Percentiles rank a stretch among this genome's conserved stretches.
These are phyloP conservation scores for Cryptosporidium felis DNA, from an alignment of 169 alveolate species.

Conservation along the genomic window DNA sequence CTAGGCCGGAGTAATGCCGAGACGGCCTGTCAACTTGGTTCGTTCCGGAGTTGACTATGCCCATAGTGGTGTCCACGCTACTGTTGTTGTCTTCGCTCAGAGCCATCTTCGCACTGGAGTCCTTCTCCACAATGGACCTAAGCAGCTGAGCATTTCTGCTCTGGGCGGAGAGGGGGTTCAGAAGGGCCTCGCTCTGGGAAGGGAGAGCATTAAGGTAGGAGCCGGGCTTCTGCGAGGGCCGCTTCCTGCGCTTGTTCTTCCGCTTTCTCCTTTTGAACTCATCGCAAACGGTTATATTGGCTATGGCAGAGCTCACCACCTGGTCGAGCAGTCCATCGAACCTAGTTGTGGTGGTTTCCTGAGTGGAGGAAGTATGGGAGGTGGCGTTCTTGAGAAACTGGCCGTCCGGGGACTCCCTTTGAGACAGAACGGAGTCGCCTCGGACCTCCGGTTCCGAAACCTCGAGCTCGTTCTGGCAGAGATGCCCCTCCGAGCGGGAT, in stretches of 20 bases:
- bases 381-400: not conserved
- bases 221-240: not conserved
- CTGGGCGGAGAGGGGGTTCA: not conserved
- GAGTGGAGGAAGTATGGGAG: slow-evolving; percentile 11
- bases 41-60: slow-evolving; percentile 49
- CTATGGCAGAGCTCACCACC: not conserved
- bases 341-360: not conserved
- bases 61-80: slow-evolving; percentile 66
- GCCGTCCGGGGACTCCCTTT: not conserved
- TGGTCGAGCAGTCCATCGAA: slow-evolving; percentile 11
- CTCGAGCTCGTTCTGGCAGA: not conserved
- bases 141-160: not conserved
- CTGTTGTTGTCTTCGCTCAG: slow-evolving; percentile 54
- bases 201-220: too few relatives aligned
- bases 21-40: slow-evolving; percentile 6
- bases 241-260: not conserved
- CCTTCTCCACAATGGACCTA: slow-evolving; percentile 8
- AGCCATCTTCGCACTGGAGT: not conserved
- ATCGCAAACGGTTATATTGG: not conserved
- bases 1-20: slow-evolving; percentile 18
- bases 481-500: not conserved
- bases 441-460: not conserved
- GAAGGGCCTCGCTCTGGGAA: not conserved
- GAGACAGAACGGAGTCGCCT: too few relatives aligned
- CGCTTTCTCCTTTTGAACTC: not conserved